Evolutionary conservation across 2,329 filamentous ascomycete species (phyloP).

Genomic region (Fusarium avenaceum): DNA sequence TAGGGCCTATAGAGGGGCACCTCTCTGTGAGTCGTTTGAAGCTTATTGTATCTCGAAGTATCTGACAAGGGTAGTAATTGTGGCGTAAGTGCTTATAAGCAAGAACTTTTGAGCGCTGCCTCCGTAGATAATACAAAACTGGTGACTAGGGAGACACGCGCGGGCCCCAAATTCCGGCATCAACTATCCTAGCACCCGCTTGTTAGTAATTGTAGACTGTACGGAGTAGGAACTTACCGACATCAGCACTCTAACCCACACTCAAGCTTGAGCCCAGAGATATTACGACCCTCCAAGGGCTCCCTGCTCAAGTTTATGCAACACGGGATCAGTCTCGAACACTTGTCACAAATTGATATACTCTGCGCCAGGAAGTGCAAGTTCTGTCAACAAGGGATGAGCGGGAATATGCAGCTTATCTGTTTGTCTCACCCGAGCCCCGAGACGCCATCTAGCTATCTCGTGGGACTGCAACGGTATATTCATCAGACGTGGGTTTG

Average conservation of each 20-base stretch:
- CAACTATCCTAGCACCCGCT: slow-evolving; percentile 32
- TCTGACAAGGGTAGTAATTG: too few relatives aligned
- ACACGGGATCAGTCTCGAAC: slow-evolving; percentile 19
- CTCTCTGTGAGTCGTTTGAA: too few relatives aligned
- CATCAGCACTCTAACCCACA: slow-evolving; percentile 27
- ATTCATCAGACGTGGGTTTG: slow-evolving; percentile 3
- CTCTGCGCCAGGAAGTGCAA: neutral
- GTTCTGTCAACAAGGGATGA: slow-evolving; percentile 27
- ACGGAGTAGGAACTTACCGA: slow-evolving; percentile 14
- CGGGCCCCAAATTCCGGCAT: slow-evolving; percentile 41
- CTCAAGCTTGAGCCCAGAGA: slow-evolving; percentile 49
- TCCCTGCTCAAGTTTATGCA: slow-evolving; percentile 35
- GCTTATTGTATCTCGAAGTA: too few relatives aligned
- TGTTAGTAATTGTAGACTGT: slow-evolving; percentile 2
- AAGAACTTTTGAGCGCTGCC: too few relatives aligned
- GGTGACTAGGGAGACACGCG: slow-evolving; percentile 20
- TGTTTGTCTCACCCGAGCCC: slow-evolving; percentile 36
- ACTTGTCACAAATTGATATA: slow-evolving; percentile 8
- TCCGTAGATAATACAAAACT: neutral
- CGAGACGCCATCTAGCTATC: neutral
- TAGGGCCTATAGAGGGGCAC: too few relatives aligned
- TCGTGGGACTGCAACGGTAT: slow-evolving; percentile 11
- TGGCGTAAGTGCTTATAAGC: too few relatives aligned
- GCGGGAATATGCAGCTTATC: slow-evolving; percentile 12
- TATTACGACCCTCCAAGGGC: slow-evolving; percentile 41